phyloP scores from a whole-genome alignment of 805 yeast species.

The Pichia cephalocereana region DNA sequence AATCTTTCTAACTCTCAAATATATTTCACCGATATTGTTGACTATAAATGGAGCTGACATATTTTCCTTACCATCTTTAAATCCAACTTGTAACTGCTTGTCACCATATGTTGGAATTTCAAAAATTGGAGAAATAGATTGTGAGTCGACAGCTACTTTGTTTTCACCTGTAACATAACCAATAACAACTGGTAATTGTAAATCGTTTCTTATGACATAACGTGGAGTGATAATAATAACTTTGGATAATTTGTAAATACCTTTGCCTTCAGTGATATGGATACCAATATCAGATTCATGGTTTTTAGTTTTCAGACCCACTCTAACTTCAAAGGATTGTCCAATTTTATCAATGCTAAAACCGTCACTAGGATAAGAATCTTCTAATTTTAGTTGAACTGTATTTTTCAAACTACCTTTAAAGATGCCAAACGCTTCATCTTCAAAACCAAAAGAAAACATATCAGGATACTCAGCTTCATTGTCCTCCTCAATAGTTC shows the following conservation, averaged over 20 bases:
- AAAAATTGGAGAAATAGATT: conserved; percentile 49
- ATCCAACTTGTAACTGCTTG: conserved; percentile 55
- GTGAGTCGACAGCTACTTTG: conserved; percentile 36
- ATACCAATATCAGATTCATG: conserved; percentile 70
- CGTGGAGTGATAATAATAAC: conserved; percentile 78
- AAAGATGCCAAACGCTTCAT: conserved; percentile 26
- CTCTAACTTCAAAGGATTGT: conserved; percentile 48
- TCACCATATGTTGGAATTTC: conserved; percentile 46
- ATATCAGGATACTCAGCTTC: conserved; percentile 43
- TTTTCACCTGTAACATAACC: conserved; percentile 61
- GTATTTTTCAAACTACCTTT: conserved; percentile 40
- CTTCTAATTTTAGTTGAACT: conserved; percentile 56
- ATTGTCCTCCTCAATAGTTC: not conserved
- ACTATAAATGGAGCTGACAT: conserved; percentile 90
- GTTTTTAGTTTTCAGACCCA: conserved; percentile 39
- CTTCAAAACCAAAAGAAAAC: conserved; percentile 70
- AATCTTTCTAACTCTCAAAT: conserved; percentile 57
- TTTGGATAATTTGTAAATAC: conserved; percentile 68
- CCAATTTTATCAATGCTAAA: conserved; percentile 88
- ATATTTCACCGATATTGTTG: conserved; percentile 75
- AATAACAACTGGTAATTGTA: conserved; percentile 47
- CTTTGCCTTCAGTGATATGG: conserved; percentile 71
- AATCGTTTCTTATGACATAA: conserved; percentile 59
- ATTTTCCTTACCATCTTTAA: conserved; percentile 43
- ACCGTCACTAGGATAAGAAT: conserved; percentile 63